Conservation (phyloP, 148 eudicot species). For the Pouteria glomerata region DNA sequence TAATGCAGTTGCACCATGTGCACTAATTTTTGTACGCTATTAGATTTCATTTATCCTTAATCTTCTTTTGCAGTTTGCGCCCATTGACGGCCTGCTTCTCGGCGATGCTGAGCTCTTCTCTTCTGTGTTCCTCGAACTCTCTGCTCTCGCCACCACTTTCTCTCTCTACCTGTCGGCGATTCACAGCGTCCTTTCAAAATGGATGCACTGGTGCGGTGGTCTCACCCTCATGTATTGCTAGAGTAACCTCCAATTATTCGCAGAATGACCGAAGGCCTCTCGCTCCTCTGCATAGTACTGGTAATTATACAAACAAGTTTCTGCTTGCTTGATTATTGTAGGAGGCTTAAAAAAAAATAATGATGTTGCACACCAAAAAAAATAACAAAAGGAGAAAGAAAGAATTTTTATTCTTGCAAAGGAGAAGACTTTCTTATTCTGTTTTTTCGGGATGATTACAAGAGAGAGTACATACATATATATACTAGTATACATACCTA, state of each 20-base stretch:
- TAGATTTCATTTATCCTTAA: not conserved
- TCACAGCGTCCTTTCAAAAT: not conserved
- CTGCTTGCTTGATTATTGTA: not conserved
- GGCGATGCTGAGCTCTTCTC: conserved; percentile 25
- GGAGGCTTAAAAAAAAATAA: not conserved
- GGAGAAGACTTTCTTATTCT: not conserved
- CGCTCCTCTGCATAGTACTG: conserved; percentile 26
- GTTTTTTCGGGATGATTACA: too few species aligned
- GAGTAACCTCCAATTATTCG: conserved; percentile 7
- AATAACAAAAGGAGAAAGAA: too few species aligned
- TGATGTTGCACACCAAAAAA: too few species aligned
- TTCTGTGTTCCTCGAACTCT: conserved; percentile 29
- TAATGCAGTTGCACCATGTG: not conserved
- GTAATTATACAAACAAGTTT: conserved; percentile 13
- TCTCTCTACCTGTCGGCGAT: conserved; percentile 13
- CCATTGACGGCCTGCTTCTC: not conserved
- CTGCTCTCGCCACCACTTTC: conserved; percentile 13
- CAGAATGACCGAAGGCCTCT: conserved; percentile 14
- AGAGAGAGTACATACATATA: too few species aligned
- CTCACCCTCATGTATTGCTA: conserved; percentile 11
- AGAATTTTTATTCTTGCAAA: too few species aligned
- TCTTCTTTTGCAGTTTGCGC: not conserved
- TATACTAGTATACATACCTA: too few species aligned
- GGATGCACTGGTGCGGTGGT: not conserved
- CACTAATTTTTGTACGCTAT: not conserved